Conservation (phyloP, 2,329 filamentous ascomycete genomes). For the Penicillium sp. region DNA sequence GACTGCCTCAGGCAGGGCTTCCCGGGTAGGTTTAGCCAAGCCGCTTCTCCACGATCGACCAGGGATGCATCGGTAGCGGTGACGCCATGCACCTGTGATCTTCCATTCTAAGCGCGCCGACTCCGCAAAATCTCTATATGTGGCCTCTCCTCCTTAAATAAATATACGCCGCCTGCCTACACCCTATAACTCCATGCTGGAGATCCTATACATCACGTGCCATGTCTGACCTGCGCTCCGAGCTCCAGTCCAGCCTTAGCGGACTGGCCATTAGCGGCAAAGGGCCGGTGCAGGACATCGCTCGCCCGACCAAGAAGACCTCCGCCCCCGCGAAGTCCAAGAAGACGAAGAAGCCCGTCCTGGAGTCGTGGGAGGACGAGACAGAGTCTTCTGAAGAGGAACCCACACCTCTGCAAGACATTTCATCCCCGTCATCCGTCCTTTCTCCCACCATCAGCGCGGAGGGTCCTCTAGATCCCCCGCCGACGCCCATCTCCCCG, state of each 20-base stretch:
- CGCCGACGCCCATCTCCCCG: conserved; percentile 65
- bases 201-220: conserved; percentile 1
- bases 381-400: conserved; percentile 47
- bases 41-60: conserved; percentile 24
- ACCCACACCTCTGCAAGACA: conserved; percentile 1
- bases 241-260: conserved; percentile 34
- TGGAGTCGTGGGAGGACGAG: conserved; percentile 78
- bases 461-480: conserved; percentile 53
- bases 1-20: not conserved
- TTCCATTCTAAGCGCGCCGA: conserved; percentile 6
- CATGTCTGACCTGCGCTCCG: conserved; percentile 25
- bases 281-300: conserved; percentile 28
- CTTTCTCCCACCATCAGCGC: conserved; percentile 28
- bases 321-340: conserved; percentile 11
- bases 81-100: conserved; percentile 24
- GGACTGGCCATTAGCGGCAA: conserved; percentile 32
- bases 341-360: conserved; percentile 46
- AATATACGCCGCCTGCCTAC: not conserved
- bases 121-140: not conserved
- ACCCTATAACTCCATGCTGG: not conserved
- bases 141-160: not conserved
- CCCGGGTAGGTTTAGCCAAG: conserved; percentile 16
- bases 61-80: conserved; percentile 17
- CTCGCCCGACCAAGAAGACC: conserved; percentile 19
- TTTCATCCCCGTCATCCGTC: conserved; percentile 25